Evolutionary conservation across 2,329 filamentous ascomycete species (phyloP), one percentile per base, ranked within the genome.

Genomic region (Sporothrix phasma): DNA sequence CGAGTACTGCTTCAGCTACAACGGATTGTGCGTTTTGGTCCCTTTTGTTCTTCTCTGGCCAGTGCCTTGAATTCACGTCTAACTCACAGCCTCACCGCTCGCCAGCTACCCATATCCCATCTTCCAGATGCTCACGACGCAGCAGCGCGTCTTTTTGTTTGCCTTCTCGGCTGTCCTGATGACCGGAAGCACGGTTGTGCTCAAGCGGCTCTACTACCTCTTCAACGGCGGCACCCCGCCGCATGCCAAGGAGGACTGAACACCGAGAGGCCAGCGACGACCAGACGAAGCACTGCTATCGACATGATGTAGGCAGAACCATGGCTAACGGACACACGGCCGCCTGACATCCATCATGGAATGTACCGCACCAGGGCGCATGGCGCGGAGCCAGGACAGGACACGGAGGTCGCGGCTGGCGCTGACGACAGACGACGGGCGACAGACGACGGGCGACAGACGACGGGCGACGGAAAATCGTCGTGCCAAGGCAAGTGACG

Each of bases 101-200:
- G n/a, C 62, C 61, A 88, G 86, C 79, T 95, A 96, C 69, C 91
- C 92, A 0, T 96, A 97, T 74, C 92, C 92, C 1, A 81, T 96
- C 29, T 93, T 97, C 68, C 86, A 80, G 8, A 73, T 89, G 51
- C 76, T 95, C 47, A 81, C 79, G 59, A 88, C 85, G 0, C 72
- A 77, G 58, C 86, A 91, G 71, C 83, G 92, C 22, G 77, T 86
- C 8, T 75, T 83, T 0, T 77, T 96, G 10, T 96, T 95, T 69
- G 80, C 79, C 0, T 76, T 83, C 19, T 88, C 89, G 47, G 91
- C 89, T 0, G 71, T 81, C 1, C 74, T 89, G 17, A 92, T 95
- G 84, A 87, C 88, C 2, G 73, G 79, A 3, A 90, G 86, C 68
- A 92, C 89, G 0, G 76, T 84, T 24, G 75, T 80, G 10, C 76